phyloP scores from a whole-genome alignment of 1,284 basidiomycete genomes.

The Apiotrichum veenhuisii region DNA sequence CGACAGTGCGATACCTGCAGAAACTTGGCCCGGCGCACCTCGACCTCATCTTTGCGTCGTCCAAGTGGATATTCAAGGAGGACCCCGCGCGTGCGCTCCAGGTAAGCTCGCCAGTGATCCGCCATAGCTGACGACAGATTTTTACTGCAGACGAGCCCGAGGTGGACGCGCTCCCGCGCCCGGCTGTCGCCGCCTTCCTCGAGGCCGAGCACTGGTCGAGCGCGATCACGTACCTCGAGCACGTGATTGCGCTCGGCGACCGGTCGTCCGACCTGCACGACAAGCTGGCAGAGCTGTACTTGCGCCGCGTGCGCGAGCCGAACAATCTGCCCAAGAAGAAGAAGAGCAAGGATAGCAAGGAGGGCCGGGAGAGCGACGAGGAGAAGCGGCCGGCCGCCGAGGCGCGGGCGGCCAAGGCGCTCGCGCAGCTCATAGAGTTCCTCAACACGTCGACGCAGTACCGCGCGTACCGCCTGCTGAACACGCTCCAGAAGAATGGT shows the following conservation, averaged over 20 bases:
- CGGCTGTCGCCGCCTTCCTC: conserved; percentile 70
- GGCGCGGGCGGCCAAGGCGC: not conserved
- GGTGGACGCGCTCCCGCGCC: conserved; percentile 71
- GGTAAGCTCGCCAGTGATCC: conserved; percentile 49
- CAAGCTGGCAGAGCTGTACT: conserved; percentile 78
- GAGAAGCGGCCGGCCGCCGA: conserved; percentile 27
- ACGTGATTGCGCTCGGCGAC: conserved; percentile 74
- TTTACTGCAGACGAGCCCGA: conserved; percentile 83
- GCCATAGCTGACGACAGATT: conserved; percentile 57
- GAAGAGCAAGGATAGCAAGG: conserved; percentile 3
- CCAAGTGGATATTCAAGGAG: conserved; percentile 78
- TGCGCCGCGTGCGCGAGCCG: conserved; percentile 41
- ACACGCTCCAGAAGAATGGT: conserved; percentile 71
- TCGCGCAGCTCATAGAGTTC: conserved; percentile 61
- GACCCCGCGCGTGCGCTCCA: conserved; percentile 71
- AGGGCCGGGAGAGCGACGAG: conserved; percentile 57
- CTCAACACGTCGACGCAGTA: conserved; percentile 69
- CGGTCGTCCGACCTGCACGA: conserved; percentile 71
- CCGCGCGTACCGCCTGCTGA: conserved; percentile 73
- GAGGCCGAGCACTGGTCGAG: conserved; percentile 64
- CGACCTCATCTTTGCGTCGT: conserved; percentile 70
- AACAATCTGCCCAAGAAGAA: conserved; percentile 53
- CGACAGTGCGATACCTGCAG: conserved; percentile 85
- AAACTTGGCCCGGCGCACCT: conserved; percentile 78
- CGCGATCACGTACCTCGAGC: conserved; percentile 80